These are phyloP conservation scores for Apiospora arundinis DNA, from an alignment of 2,329 filamentous ascomycete species.

Conservation along the genomic window DNA sequence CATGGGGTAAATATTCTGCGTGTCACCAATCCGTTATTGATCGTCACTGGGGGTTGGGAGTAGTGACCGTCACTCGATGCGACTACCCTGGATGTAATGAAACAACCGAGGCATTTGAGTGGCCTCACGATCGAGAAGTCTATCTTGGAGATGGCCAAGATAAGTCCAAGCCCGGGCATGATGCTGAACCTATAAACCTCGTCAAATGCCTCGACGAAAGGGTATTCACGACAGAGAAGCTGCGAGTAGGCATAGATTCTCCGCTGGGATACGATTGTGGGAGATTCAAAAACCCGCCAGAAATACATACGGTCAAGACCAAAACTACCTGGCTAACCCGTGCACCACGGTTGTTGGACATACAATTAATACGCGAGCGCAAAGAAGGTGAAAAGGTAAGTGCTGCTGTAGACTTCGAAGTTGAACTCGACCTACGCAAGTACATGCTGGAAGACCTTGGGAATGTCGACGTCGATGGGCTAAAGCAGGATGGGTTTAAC, in stretches of 20 bases:
- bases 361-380: slow-evolving; percentile 58
- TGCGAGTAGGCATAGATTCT: no score
- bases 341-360: slow-evolving; percentile 78
- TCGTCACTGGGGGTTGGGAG: slow-evolving; percentile 64
- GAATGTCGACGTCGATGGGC: slow-evolving; percentile 33
- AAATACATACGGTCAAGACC: neutral
- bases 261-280: slow-evolving; percentile 1
- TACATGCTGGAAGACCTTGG: slow-evolving; percentile 38
- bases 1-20: slow-evolving; percentile 76
- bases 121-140: neutral
- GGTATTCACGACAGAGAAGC: no score
- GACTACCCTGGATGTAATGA: neutral
- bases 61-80: neutral
- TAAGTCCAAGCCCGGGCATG: no score
- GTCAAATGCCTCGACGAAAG: no score
- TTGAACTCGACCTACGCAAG: slow-evolving; percentile 66
- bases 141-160: no score
- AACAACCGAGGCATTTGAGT: neutral
- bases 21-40: slow-evolving; percentile 79
- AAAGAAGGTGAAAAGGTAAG: slow-evolving; percentile 56
- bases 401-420: slow-evolving; percentile 76
- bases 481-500: slow-evolving; percentile 48
- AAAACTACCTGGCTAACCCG: slow-evolving; percentile 63
- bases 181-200: no score
- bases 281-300: slow-evolving; percentile 52